These are phyloP conservation scores for Sclerotinia sclerotiorum DNA, from an alignment of 2,329 filamentous ascomycete genomes.

Conservation along the genomic window DNA sequence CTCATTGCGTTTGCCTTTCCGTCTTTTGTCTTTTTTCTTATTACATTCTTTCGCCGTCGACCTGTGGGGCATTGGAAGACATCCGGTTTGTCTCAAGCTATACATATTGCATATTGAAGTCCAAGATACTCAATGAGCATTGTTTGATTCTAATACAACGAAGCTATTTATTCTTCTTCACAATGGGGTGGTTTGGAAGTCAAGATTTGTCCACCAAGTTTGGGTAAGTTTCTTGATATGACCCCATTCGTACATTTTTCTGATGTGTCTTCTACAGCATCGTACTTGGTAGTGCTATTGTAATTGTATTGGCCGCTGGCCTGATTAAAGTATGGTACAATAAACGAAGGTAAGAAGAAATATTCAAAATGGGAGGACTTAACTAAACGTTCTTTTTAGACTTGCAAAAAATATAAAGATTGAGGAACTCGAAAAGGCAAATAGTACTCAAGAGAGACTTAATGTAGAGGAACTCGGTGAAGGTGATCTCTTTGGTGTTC, in stretches of 20 bases:
- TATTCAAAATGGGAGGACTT: neutral
- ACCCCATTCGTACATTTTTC: neutral
- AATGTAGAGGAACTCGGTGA: constrained; percentile 21
- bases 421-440: constrained; percentile 18
- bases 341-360: constrained; percentile 17
- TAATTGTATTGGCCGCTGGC: constrained; percentile 9
- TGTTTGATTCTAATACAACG: neutral
- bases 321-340: constrained; percentile 17
- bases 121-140: neutral
- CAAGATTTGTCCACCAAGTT: constrained; percentile 19
- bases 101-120: neutral
- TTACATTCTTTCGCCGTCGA: constrained; percentile 4
- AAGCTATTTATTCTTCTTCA: constrained; percentile 21
- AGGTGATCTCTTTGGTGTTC: constrained; percentile 29
- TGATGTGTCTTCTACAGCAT: constrained; percentile 12
- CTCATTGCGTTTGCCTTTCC: constrained; percentile 9
- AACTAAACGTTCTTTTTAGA: constrained; percentile 12
- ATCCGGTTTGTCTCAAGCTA: constrained; percentile 1
- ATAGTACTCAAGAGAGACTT: constrained; percentile 17
- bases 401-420: constrained; percentile 22
- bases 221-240: constrained; percentile 13
- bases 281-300: constrained; percentile 9
- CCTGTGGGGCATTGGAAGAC: neutral
- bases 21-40: constrained; percentile 1
- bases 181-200: constrained; percentile 23